Percentiles rank a stretch among this genome's conserved stretches.
phyloP scores from a whole-genome alignment of 75 land plant species.

The Adiantum capillusveneris region DNA sequence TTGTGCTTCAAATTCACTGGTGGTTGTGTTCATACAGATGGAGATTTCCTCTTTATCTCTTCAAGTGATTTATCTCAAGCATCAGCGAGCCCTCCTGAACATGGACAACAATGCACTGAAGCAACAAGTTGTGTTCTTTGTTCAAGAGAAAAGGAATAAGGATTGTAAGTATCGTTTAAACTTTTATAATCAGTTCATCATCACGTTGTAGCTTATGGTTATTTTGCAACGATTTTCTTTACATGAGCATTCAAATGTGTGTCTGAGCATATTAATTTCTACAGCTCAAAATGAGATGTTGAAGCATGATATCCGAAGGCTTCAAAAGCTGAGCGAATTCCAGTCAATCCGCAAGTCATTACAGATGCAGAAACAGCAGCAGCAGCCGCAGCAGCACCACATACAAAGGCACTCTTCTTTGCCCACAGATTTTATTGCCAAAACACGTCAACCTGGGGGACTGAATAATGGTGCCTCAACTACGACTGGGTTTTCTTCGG shows the following conservation, averaged over 20 bases:
- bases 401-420: conserved; percentile 14
- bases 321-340: conserved; percentile 17
- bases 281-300: conserved; percentile 25
- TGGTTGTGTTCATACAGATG: conserved; percentile 20
- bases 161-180: conserved; percentile 39
- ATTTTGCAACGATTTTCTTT: too few species aligned
- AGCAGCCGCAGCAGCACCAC: conserved; percentile 2
- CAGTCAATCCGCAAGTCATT: conserved; percentile 3
- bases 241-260: too few species aligned
- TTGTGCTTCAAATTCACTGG: too few species aligned
- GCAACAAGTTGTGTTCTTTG: conserved; percentile 41
- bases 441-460: conserved; percentile 13
- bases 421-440: conserved; percentile 6
- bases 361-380: background rate
- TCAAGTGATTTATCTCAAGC: conserved; percentile 45
- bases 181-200: background rate
- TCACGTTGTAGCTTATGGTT: too few species aligned
- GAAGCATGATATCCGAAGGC: conserved; percentile 18
- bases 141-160: conserved; percentile 35
- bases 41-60: conserved; percentile 41
- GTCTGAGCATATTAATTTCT: background rate
- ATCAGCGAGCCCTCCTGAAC: conserved; percentile 45
- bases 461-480: background rate
- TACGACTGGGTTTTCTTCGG: background rate
- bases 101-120: conserved; percentile 58